A percentile compares a stretch with the other conserved stretches of the same genome.
These are phyloP conservation scores for Fraxinus baroniana DNA, from an alignment of 305 asterid genomes.

Conservation along the genomic window DNA sequence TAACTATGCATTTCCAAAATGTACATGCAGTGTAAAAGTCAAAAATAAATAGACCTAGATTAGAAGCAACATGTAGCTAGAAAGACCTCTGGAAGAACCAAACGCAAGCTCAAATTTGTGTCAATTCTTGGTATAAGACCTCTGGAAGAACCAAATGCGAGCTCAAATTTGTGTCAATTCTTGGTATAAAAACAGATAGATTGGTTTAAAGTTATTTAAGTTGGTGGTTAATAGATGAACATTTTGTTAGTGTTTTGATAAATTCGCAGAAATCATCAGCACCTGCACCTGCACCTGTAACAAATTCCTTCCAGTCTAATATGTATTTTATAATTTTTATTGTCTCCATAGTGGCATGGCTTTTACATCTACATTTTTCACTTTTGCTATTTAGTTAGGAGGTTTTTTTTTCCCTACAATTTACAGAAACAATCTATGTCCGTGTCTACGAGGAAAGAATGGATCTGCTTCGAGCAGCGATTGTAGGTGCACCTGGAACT, in stretches of 20 bases:
- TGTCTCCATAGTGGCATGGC: background rate
- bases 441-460: conserved; percentile 81
- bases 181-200: background rate
- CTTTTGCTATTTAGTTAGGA: background rate
- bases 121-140: background rate
- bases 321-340: background rate
- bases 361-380: background rate
- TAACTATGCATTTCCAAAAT: background rate
- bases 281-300: background rate
- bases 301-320: background rate
- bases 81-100: background rate
- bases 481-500: conserved; percentile 73
- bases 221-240: background rate
- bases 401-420: background rate
- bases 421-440: conserved; percentile 67
- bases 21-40: background rate
- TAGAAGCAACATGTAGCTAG: background rate
- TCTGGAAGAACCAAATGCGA: background rate
- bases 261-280: background rate
- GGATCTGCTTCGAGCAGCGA: conserved; percentile 74
- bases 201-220: background rate
- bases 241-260: background rate
- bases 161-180: background rate
- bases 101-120: background rate
- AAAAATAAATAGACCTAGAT: background rate